These are phyloP conservation scores for Recurvomyces mirabilis DNA, from an alignment of 495 filamentous ascomycete species.

Conservation along the genomic window DNA sequence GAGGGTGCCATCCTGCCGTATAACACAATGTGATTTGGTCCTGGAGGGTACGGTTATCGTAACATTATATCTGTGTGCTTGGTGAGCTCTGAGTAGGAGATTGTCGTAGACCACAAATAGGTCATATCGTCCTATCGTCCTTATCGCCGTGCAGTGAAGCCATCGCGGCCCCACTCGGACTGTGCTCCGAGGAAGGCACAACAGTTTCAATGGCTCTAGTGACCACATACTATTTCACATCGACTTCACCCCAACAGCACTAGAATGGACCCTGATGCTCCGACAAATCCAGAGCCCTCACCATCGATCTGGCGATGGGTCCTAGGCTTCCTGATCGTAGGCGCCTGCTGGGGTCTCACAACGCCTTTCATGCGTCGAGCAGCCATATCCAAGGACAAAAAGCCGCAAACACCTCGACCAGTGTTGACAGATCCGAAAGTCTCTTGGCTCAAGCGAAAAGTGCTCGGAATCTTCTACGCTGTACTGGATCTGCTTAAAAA, in stretches of 20 bases:
- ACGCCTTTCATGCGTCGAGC: constrained; percentile 66
- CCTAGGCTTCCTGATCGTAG: constrained; percentile 82
- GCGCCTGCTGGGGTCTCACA: constrained; percentile 72
- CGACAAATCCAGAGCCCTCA: too few species aligned
- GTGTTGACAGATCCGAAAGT: constrained; percentile 35
- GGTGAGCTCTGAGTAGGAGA: too few species aligned
- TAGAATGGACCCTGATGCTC: too few species aligned
- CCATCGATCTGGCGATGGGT: constrained; percentile 66
- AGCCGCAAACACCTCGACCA: constrained; percentile 40
- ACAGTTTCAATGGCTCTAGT: too few species aligned
- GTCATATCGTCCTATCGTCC: too few species aligned
- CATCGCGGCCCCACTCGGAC: too few species aligned
- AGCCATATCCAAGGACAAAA: constrained; percentile 44
- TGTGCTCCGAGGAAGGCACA: too few species aligned
- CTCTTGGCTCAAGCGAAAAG: constrained; percentile 44
- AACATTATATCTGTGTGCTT: too few species aligned
- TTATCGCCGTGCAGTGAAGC: too few species aligned
- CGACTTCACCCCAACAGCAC: too few species aligned
- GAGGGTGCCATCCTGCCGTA: constrained; percentile 15
- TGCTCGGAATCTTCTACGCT: constrained; percentile 52
- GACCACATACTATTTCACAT: too few species aligned
- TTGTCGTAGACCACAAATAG: too few species aligned
- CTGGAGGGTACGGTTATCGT: not conserved
- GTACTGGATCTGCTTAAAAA: constrained; percentile 68
- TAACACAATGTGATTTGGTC: not conserved